These are phyloP conservation scores for Metschnikowia cubensis DNA, from an alignment of 805 yeast species.

Conservation along the genomic window DNA sequence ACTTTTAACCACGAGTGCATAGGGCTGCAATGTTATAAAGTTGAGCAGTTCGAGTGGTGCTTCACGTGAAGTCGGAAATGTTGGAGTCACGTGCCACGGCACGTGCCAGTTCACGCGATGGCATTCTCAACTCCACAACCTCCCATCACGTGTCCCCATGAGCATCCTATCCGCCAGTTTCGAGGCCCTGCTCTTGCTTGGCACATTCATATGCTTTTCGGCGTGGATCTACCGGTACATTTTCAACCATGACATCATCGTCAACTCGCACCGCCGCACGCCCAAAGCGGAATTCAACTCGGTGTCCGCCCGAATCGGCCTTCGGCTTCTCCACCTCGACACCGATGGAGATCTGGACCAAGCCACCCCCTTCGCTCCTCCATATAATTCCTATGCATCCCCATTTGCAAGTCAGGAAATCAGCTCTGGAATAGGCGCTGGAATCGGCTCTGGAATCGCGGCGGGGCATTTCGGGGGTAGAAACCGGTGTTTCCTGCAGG, in stretches of 20 bases:
- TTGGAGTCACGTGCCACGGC: neutral
- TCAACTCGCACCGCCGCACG: constrained; percentile 19
- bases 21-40: neutral
- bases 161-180: neutral
- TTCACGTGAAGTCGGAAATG: neutral
- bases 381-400: too few relatives aligned
- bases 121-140: neutral
- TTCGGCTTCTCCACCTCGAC: constrained; percentile 16
- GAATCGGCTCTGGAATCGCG: too few relatives aligned
- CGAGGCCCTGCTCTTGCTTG: constrained; percentile 14
- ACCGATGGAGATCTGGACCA: constrained; percentile 14
- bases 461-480: neutral
- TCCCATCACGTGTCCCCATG: constrained; percentile 1
- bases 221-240: constrained; percentile 21
- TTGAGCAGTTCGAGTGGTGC: neutral
- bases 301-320: constrained; percentile 17
- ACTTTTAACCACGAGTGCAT: too few relatives aligned
- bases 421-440: too few relatives aligned
- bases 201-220: constrained; percentile 12
- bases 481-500: neutral
- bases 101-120: neutral
- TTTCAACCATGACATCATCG: constrained; percentile 25
- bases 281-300: constrained; percentile 25
- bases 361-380: too few relatives aligned
- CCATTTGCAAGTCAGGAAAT: too few relatives aligned